Evolutionary conservation across 1,284 basidiomycete genomes (phyloP).

Genomic region (Melampsora occidentalis): DNA sequence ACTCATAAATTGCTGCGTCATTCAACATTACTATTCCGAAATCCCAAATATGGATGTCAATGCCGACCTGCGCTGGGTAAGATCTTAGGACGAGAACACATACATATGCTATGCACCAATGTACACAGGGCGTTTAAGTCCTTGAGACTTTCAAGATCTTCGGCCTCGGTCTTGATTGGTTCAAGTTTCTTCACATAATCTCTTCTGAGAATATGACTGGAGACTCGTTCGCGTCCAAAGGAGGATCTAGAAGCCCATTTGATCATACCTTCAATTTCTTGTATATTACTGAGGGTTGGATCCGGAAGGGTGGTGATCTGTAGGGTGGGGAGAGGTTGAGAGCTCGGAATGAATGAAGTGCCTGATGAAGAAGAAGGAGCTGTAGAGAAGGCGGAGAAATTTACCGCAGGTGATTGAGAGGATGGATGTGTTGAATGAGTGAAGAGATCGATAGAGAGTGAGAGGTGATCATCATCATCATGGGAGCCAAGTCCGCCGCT

Average conservation of each 20-base stretch:
- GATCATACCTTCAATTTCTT: conserved; percentile 51
- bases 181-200: conserved; percentile 85
- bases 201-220: conserved; percentile 70
- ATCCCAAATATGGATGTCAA: neutral
- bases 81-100: conserved; percentile 54
- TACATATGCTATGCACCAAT: conserved; percentile 91
- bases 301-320: conserved; percentile 50
- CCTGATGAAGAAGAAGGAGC: conserved; percentile 1
- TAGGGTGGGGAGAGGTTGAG: conserved; percentile 17
- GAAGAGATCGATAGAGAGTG: conserved; percentile 19
- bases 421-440: neutral
- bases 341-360: conserved; percentile 5
- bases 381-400: neutral
- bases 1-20: conserved; percentile 91
- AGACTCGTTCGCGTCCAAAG: conserved; percentile 71
- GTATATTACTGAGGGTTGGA: conserved; percentile 53
- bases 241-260: conserved; percentile 60
- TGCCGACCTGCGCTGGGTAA: neutral
- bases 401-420: conserved; percentile 9
- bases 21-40: conserved; percentile 77
- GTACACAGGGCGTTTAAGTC: conserved; percentile 85
- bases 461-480: conserved; percentile 2
- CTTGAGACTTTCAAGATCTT: conserved; percentile 83
- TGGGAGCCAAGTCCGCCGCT: conserved; percentile 16
- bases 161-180: conserved; percentile 77